Conservation (phyloP, 768 basidiomycete genomes). For the Lepiota venenata region DNA sequence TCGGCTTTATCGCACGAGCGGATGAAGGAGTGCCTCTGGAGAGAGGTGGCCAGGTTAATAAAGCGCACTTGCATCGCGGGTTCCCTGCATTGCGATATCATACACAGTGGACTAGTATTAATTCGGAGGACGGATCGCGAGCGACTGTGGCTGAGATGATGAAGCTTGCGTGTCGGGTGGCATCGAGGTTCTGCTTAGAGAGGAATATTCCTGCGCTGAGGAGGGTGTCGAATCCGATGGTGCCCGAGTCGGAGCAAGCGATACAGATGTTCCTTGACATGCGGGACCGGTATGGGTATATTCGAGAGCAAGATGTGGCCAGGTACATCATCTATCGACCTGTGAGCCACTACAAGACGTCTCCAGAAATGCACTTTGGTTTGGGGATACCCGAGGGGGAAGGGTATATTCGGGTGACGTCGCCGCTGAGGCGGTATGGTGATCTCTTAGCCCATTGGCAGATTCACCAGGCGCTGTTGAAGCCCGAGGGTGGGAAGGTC, state of each 20-base stretch:
- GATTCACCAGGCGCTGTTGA: conserved; percentile 72
- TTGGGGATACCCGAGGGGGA: conserved; percentile 70
- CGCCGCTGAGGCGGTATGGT: conserved; percentile 79
- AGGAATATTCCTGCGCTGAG: conserved; percentile 61
- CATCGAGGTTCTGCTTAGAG: conserved; percentile 68
- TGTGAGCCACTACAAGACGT: conserved; percentile 40
- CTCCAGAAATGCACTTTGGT: conserved; percentile 60
- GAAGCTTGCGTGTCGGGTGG: conserved; percentile 74
- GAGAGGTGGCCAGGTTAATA: conserved; percentile 25
- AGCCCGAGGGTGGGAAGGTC: conserved; percentile 22
- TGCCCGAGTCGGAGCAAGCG: conserved; percentile 25
- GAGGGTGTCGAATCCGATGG: conserved; percentile 37
- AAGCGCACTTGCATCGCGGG: conserved; percentile 36
- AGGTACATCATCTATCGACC: conserved; percentile 29
- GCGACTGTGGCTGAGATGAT: conserved; percentile 74
- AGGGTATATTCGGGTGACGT: conserved; percentile 84
- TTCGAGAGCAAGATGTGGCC: conserved; percentile 35
- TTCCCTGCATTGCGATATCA: conserved; percentile 39
- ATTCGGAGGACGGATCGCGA: conserved; percentile 39
- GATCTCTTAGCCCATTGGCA: conserved; percentile 93
- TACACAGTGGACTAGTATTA: conserved; percentile 38
- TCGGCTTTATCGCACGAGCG: not conserved
- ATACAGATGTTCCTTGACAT: conserved; percentile 43
- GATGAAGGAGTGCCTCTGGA: conserved; percentile 23
- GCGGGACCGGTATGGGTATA: conserved; percentile 43